phyloP scores from a whole-genome alignment of 2,329 filamentous ascomycete species.

The Phyllosticta citrichinensis region DNA sequence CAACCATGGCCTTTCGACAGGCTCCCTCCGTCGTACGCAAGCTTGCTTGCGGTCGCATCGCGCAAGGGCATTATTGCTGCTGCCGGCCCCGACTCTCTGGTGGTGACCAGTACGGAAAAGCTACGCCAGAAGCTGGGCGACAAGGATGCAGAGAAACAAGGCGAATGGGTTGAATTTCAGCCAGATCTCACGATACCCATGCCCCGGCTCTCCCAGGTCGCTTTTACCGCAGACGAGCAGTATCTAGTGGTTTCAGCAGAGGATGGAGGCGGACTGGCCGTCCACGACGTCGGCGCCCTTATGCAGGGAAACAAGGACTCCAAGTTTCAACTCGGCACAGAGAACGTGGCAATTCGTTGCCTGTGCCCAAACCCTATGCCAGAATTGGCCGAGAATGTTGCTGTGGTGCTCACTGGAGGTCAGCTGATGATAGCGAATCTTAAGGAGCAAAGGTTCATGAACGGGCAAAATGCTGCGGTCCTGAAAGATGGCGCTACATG shows the following conservation, averaged over 20 bases:
- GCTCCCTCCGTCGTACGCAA: slow-evolving; percentile 66
- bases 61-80: slow-evolving; percentile 74
- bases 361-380: slow-evolving; percentile 71
- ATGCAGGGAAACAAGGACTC: slow-evolving; percentile 56
- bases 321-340: slow-evolving; percentile 66
- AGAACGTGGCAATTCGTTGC: slow-evolving; percentile 61
- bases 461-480: slow-evolving; percentile 48
- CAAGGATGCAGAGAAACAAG: slow-evolving; percentile 46
- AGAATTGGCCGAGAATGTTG: slow-evolving; percentile 64
- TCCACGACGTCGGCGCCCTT: slow-evolving; percentile 67
- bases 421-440: slow-evolving; percentile 78
- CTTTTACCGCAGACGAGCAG: slow-evolving; percentile 82
- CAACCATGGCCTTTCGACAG: slow-evolving; percentile 61
- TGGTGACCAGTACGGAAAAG: slow-evolving; percentile 65
- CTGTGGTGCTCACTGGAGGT: slow-evolving; percentile 69
- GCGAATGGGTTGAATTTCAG: slow-evolving; percentile 58
- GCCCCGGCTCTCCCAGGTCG: slow-evolving; percentile 74
- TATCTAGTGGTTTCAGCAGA: slow-evolving; percentile 77
- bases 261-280: slow-evolving; percentile 66
- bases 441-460: slow-evolving; percentile 50
- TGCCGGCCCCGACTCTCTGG: slow-evolving; percentile 69
- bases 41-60: slow-evolving; percentile 74
- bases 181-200: slow-evolving; percentile 65
- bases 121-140: slow-evolving; percentile 64
- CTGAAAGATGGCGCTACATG: slow-evolving; percentile 71